These are phyloP conservation scores for Blastobotrys buckinghamii DNA, from an alignment of 1,139 yeast species.

Conservation along the genomic window DNA sequence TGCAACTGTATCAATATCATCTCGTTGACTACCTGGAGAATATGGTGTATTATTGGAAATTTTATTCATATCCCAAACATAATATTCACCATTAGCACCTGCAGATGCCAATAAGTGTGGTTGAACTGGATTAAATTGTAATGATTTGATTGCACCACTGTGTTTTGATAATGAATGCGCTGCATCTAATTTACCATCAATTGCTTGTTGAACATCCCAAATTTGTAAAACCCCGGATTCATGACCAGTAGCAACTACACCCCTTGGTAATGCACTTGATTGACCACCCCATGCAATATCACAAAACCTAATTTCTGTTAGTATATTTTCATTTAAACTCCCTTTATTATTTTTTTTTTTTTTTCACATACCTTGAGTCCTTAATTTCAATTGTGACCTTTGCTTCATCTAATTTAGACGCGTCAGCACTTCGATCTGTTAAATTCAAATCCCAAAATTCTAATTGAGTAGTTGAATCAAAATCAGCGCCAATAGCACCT, in stretches of 20 bases:
- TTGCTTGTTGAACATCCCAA: conserved; percentile 52
- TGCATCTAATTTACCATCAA: conserved; percentile 20
- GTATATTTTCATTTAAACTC: too few relatives aligned
- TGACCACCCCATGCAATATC: conserved; percentile 84
- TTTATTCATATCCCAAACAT: conserved; percentile 76
- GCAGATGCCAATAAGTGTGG: conserved; percentile 75
- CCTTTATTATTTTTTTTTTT: too few relatives aligned
- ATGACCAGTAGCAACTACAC: conserved; percentile 80
- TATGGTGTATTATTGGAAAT: conserved; percentile 52
- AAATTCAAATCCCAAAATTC: conserved; percentile 74
- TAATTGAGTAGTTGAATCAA: conserved; percentile 68
- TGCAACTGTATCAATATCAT: conserved; percentile 73
- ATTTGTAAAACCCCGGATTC: conserved; percentile 78
- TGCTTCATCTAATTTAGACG: conserved; percentile 25
- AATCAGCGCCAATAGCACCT: conserved; percentile 87
- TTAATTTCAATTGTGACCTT: conserved; percentile 26
- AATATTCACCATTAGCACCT: conserved; percentile 80
- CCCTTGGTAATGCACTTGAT: conserved; percentile 46
- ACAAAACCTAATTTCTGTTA: conserved; percentile 45
- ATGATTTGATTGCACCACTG: conserved; percentile 62
- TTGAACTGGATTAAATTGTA: conserved; percentile 75
- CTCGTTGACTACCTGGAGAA: conserved; percentile 73
- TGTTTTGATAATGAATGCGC: conserved; percentile 48
- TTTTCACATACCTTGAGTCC: conserved; percentile 7
- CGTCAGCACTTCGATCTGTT: conserved; percentile 34